Conservation (phyloP, 2,329 filamentous ascomycete species). For the Didymosphaeria variabile region DNA sequence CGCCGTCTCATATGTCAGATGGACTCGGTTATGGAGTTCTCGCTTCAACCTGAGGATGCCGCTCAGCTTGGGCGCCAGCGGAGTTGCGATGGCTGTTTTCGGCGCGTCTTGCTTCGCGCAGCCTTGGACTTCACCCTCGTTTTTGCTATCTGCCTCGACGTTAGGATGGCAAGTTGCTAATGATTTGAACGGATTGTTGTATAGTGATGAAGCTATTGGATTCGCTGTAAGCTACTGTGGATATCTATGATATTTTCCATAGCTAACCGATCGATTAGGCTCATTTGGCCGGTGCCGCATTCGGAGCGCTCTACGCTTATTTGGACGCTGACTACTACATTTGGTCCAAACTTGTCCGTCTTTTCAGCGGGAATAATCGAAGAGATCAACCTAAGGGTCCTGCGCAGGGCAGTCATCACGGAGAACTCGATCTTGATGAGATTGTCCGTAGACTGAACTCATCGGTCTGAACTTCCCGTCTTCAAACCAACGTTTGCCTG, state of each 20-base stretch:
- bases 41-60: neutral
- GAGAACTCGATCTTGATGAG: slow-evolving; percentile 2
- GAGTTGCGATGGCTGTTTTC: slow-evolving; percentile 11
- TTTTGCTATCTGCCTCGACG: neutral
- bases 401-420: neutral
- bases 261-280: neutral
- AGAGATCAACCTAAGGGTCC: neutral
- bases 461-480: neutral
- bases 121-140: neutral
- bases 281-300: slow-evolving; percentile 6
- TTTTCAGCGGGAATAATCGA: neutral
- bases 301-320: slow-evolving; percentile 6
- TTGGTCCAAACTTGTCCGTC: slow-evolving; percentile 4
- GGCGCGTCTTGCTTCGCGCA: slow-evolving; percentile 10
- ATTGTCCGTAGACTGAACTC: slow-evolving; percentile 11
- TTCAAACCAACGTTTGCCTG: neutral
- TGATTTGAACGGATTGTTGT: neutral
- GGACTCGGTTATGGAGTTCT: slow-evolving; percentile 7
- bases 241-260: neutral
- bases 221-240: slow-evolving; percentile 4
- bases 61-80: slow-evolving; percentile 4
- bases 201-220: neutral
- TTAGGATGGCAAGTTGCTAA: neutral
- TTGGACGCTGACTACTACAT: neutral
- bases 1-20: neutral